Evolutionary conservation across 1,139 yeast genomes (phyloP).

Genomic region (Sugiyamaella grinbergsii): DNA sequence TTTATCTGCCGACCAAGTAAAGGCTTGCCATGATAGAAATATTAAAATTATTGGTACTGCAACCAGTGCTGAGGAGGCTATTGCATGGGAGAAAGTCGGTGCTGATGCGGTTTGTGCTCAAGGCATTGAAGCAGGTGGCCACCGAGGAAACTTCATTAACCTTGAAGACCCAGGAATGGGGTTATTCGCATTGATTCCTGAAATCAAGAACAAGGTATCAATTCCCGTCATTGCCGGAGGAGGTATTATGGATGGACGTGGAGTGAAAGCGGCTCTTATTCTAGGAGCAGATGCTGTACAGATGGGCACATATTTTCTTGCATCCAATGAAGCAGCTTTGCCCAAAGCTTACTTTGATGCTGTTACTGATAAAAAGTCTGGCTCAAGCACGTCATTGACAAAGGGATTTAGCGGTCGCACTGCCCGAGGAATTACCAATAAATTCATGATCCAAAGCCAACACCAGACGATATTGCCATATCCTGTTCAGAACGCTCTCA

Average conservation of each 20-base stretch:
- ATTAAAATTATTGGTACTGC: conserved; percentile 48
- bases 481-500: conserved; percentile 29
- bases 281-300: conserved; percentile 50
- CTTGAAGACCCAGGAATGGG: conserved; percentile 31
- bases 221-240: conserved; percentile 50
- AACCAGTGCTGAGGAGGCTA: conserved; percentile 49
- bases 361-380: conserved; percentile 13
- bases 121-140: conserved; percentile 59
- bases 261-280: conserved; percentile 39
- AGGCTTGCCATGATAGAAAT: conserved; percentile 38
- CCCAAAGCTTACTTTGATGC: conserved; percentile 24
- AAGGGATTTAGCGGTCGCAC: conserved; percentile 28
- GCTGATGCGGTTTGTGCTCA: conserved; percentile 51
- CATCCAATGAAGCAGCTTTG: conserved; percentile 26
- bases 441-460: conserved; percentile 19
- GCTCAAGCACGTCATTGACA: conserved; percentile 25
- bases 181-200: conserved; percentile 37
- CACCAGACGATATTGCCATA: conserved; percentile 24
- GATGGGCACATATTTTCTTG: conserved; percentile 39
- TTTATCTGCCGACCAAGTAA: conserved; percentile 42
- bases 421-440: conserved; percentile 27
- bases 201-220: conserved; percentile 36
- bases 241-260: conserved; percentile 47
- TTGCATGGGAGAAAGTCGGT: conserved; percentile 36
- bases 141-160: conserved; percentile 47